A percentile compares a stretch with the other conserved stretches of the same genome.
phyloP scores from a whole-genome alignment of 768 basidiomycete genomes.

The Russula olivacea region DNA sequence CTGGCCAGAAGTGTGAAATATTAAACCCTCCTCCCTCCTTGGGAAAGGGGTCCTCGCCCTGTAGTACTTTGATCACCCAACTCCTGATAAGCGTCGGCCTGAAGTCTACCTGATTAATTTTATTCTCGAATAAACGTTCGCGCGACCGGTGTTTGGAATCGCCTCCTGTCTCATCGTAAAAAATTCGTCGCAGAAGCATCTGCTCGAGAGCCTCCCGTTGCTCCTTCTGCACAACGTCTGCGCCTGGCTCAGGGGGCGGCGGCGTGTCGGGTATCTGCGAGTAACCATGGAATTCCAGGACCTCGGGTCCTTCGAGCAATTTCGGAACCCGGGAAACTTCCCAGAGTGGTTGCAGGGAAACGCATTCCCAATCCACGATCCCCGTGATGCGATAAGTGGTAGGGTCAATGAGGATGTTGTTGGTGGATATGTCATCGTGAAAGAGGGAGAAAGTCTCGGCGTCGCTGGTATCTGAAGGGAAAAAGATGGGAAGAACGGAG shows the following conservation, averaged over 20 bases:
- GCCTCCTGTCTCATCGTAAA: not conserved
- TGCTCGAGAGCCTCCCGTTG: not conserved
- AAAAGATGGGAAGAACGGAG: not conserved
- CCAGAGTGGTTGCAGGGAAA: slow-evolving; percentile 1
- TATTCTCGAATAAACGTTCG: slow-evolving; percentile 3
- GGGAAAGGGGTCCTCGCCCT: not conserved
- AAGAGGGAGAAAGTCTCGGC: not conserved
- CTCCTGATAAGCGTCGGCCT: not conserved
- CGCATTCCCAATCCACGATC: slow-evolving; percentile 21
- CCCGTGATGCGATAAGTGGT: slow-evolving; percentile 16
- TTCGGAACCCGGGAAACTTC: not conserved
- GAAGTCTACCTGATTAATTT: not conserved
- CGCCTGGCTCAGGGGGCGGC: not conserved
- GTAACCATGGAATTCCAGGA: not conserved
- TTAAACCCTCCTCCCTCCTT: not conserved
- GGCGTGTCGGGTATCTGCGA: not conserved
- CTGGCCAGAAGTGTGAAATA: not conserved
- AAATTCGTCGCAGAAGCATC: not conserved
- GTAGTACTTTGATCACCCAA: not conserved
- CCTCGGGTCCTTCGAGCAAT: slow-evolving; percentile 1
- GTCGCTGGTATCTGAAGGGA: not conserved
- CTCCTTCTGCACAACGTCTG: not conserved
- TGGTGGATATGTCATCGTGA: slow-evolving; percentile 15
- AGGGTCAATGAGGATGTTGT: slow-evolving; percentile 21
- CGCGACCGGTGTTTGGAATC: not conserved